Evolutionary conservation across 805 yeast genomes (phyloP).

Genomic region (Ogataea trehaloabstinens): DNA sequence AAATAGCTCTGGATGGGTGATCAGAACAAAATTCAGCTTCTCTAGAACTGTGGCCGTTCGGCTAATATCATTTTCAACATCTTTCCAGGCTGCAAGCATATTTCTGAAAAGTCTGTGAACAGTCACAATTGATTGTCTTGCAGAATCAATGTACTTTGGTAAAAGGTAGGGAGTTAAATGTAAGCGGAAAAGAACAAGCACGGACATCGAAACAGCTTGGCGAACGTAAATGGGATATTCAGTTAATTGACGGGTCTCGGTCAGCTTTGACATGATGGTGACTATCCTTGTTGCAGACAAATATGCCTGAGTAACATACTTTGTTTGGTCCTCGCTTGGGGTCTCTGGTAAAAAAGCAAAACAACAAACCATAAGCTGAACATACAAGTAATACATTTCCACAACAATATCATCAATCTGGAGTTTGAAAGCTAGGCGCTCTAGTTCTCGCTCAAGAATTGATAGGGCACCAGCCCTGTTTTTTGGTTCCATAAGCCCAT

Average conservation of each 20-base stretch:
- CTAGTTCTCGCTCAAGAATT: slow-evolving; percentile 76
- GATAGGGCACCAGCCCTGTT: slow-evolving; percentile 78
- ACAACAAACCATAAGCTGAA: slow-evolving; percentile 77
- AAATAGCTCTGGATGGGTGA: slow-evolving; percentile 83
- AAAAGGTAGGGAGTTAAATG: slow-evolving; percentile 74
- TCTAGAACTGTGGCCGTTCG: slow-evolving; percentile 90
- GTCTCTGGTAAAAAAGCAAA: slow-evolving; percentile 92
- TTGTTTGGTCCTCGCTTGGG: slow-evolving; percentile 81
- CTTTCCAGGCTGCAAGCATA: slow-evolving; percentile 88
- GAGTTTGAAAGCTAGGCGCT: slow-evolving; percentile 62
- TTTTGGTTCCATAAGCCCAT: slow-evolving; percentile 82
- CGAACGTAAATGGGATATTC: slow-evolving; percentile 86
- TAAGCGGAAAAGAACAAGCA: slow-evolving; percentile 72
- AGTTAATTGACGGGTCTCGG: slow-evolving; percentile 66
- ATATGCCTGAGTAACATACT: slow-evolving; percentile 79
- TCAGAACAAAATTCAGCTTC: slow-evolving; percentile 79
- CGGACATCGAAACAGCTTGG: slow-evolving; percentile 81
- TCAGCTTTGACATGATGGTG: slow-evolving; percentile 69
- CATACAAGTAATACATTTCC: slow-evolving; percentile 76
- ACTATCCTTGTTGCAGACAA: slow-evolving; percentile 77
- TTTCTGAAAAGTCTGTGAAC: slow-evolving; percentile 86
- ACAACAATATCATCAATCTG: slow-evolving; percentile 66
- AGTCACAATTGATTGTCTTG: slow-evolving; percentile 90
- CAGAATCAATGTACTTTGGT: slow-evolving; percentile 78
- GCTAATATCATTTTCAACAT: slow-evolving; percentile 84